Evolutionary conservation across 345 rosid species (phyloP), one percentile per base, ranked within the genome.

Genomic region (Salix purpurea): DNA sequence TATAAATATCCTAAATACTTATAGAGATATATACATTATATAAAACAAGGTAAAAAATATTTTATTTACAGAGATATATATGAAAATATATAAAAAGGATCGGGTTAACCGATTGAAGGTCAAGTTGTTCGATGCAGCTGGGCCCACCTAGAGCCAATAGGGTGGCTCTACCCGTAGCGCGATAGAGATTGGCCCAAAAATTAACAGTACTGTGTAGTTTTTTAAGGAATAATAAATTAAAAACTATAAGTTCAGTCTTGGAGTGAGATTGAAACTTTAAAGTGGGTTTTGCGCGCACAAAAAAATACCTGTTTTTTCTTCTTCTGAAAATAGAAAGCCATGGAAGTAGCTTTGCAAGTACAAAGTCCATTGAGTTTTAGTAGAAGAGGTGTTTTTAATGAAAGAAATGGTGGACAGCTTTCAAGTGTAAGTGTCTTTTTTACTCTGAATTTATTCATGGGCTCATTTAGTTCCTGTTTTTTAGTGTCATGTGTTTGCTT

Each of bases 281-380:
- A 56, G 62, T 56, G 62, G 14, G 62, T 9, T 56, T n/a, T n/a
- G 62, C 62, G 4, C 23, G 39, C 48, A 18, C 40, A 37, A 61
- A 30, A 32, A 78, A 73, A 72, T 60, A 70, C 77, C 65, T 75
- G 15, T 68, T 70, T 42, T 60, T 23, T 50, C 37, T 34, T 32
- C 37, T 42, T 40, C 58, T 56, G 23, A 56, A 56, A 56, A n/a
- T n/a, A 56, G 28, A 56, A n/a, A 73, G 84, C 80, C 77, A 94
- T 92, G 96, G 97, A 91, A 76, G 83, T 86, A 77, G 83, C 82
- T 74, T 87, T 88, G 85, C 92, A 85, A 73, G 80, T 87, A 21
- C 96, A 85, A 80, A 78, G 88, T 39, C 85, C 93, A 11, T 30
- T 81, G 81, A 82, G 86, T 82, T 66, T 82, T 79, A 72, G 87